These are phyloP conservation scores for Sugiyamaella chiloensis DNA, from an alignment of 805 yeast species.

Conservation along the genomic window DNA sequence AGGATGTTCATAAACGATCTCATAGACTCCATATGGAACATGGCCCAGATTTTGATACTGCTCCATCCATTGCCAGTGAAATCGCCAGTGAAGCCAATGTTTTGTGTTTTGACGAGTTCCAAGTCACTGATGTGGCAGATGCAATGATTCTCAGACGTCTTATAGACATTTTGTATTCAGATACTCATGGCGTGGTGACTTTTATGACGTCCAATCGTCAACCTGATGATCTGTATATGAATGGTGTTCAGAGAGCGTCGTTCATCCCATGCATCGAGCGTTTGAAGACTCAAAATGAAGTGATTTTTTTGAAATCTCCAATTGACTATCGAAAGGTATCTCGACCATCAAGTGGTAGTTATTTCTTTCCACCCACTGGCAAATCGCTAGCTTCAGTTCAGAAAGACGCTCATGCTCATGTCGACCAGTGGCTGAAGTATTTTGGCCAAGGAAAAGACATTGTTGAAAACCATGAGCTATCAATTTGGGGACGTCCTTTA, in stretches of 20 bases:
- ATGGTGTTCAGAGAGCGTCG: slow-evolving; percentile 89
- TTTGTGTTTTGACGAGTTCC: slow-evolving; percentile 94
- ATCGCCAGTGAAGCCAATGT: slow-evolving; percentile 73
- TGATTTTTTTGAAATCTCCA: slow-evolving; percentile 80
- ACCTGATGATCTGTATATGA: slow-evolving; percentile 88
- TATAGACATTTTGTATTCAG: slow-evolving; percentile 60
- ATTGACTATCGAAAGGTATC: slow-evolving; percentile 91
- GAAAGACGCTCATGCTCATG: slow-evolving; percentile 56
- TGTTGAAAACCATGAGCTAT: slow-evolving; percentile 36
- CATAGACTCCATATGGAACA: slow-evolving; percentile 68
- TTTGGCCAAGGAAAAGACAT: slow-evolving; percentile 59
- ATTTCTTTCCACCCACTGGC: slow-evolving; percentile 63
- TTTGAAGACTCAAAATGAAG: slow-evolving; percentile 69
- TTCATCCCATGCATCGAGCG: slow-evolving; percentile 89
- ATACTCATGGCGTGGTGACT: slow-evolving; percentile 71
- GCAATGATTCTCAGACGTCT: slow-evolving; percentile 91
- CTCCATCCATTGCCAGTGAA: slow-evolving; percentile 80
- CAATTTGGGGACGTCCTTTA: slow-evolving; percentile 86
- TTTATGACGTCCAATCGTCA: slow-evolving; percentile 95
- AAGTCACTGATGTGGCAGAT: slow-evolving; percentile 97
- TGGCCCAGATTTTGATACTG: slow-evolving; percentile 73
- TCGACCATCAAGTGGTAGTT: slow-evolving; percentile 76
- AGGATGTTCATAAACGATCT: slow-evolving; percentile 79
- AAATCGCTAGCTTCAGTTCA: slow-evolving; percentile 50
- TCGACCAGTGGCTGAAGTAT: slow-evolving; percentile 72